A percentile compares a stretch with the other conserved stretches of the same genome.
Conservation (phyloP, 2,329 filamentous ascomycete genomes). For the Microdochium trichocladiopsis region DNA sequence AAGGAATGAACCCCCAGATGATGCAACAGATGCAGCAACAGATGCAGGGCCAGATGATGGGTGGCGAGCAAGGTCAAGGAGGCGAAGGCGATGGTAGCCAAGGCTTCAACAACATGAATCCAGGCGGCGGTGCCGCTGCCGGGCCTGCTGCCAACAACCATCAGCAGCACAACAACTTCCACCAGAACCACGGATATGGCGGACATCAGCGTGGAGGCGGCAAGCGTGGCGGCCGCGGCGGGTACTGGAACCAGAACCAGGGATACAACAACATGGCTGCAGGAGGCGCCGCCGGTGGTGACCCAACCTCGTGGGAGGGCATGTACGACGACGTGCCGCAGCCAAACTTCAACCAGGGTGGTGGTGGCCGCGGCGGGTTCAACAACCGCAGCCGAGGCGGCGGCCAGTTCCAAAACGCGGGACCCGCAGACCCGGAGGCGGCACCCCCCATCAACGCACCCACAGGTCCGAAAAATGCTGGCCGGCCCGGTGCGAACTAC, state of each 20-base stretch:
- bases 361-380: conserved; percentile 32
- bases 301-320: conserved; percentile 88
- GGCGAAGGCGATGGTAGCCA: conserved; percentile 26
- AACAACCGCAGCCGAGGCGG: conserved; percentile 25
- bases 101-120: conserved; percentile 13
- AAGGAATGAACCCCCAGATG: conserved; percentile 42
- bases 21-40: conserved; percentile 51
- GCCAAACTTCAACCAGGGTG: conserved; percentile 54
- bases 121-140: not conserved
- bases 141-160: not conserved
- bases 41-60: conserved; percentile 31
- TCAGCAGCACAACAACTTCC: conserved; percentile 18
- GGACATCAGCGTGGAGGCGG: conserved; percentile 14
- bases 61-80: conserved; percentile 15
- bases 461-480: conserved; percentile 93
- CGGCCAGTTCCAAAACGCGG: conserved; percentile 27
- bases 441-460: conserved; percentile 75
- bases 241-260: conserved; percentile 26
- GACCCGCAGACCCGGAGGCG: conserved; percentile 43
- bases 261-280: conserved; percentile 22
- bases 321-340: conserved; percentile 97
- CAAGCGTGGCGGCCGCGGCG: conserved; percentile 14
- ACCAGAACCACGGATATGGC: conserved; percentile 9
- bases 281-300: conserved; percentile 33
- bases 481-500: conserved; percentile 86